Base-by-base conservation (phyloP, 2,329 filamentous ascomycete genomes). In the Fusarium falciforme region DNA sequence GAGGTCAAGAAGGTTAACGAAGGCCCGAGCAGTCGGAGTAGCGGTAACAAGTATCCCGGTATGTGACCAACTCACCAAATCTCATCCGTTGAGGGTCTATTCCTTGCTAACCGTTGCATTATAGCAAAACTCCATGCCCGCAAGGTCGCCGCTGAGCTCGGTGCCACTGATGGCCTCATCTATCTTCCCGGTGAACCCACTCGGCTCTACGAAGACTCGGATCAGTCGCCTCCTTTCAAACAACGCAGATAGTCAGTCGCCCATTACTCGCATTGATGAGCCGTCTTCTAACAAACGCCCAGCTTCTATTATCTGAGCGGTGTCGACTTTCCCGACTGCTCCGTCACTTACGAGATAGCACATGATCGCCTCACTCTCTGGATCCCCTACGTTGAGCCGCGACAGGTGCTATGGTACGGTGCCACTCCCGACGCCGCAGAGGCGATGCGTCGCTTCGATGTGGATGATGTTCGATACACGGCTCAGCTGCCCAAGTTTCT, bases 381-480 rank as follows among this genome's bases (percentile, higher is more conserved):
- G 88, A 90, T 96, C 57, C 93, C 93, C 3, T 89, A 90, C 75
- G 89, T 91, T 72, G 89, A 93, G 73, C 89, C 89, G 16, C 86
- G 85, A 17, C 85, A 88, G 74, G 85, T 89, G 12, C 88, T 94
- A 58, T 94, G 89, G 87, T 89, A 89, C 77, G 92, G 92, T 17
- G 86, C 85, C 36, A 89, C 87, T 25, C 91, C 91, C 0, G 88
- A 86, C 11, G 84, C 86, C 12, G 87, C 91, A 16, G 90, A 93
- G 67, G 92, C 92, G 66, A 84, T 89, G 73, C 84, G 84, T 3
- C 86, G 84, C 64, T 91, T 91, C 75, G 91, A 96, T 73, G 88
- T 96, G 64, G 93, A 96, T 79, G 87, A 90, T 47, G 93, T 94
- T 20, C 87, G 89, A 69, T 92, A 91, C 79, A 86, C 85, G 49